Evolutionary conservation across 441 rosid genomes (phyloP).

Genomic region (Populus hybrid): DNA sequence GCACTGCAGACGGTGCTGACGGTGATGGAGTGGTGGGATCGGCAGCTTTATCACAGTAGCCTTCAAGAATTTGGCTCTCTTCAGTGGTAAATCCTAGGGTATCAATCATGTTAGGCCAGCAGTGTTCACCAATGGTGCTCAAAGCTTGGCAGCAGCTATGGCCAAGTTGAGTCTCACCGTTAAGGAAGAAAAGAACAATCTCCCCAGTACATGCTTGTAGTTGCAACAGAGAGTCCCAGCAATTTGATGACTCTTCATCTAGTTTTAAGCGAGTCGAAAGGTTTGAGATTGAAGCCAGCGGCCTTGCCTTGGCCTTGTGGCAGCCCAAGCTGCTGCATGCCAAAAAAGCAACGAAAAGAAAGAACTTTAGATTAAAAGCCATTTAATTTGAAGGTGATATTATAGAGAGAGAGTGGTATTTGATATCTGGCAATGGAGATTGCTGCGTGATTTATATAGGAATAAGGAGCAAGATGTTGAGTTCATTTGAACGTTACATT

Average conservation of each 20-base stretch:
- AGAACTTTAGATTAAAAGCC: conserved; percentile 2
- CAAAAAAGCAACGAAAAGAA: conserved; percentile 8
- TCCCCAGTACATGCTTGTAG: too few relatives aligned
- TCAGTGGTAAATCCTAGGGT: too few relatives aligned
- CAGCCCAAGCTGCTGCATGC: conserved; percentile 11
- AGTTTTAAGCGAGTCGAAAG: conserved; percentile 42
- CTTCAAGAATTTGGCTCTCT: conserved; percentile 10
- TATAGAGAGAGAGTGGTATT: neutral
- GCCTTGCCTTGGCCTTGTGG: conserved; percentile 12
- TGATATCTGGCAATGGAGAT: neutral
- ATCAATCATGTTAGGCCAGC: too few relatives aligned
- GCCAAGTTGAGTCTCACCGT: too few relatives aligned
- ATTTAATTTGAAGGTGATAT: neutral
- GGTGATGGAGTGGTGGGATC: neutral
- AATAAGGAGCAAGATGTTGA: neutral
- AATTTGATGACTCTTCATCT: conserved; percentile 40
- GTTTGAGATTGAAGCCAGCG: conserved; percentile 23
- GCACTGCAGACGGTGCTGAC: neutral
- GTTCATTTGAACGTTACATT: neutral
- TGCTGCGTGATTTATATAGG: neutral
- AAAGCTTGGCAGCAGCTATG: too few relatives aligned
- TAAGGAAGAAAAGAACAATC: too few relatives aligned
- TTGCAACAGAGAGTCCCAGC: conserved; percentile 56
- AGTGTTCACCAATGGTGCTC: too few relatives aligned
- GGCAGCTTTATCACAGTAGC: conserved; percentile 39